Conservation (phyloP, 306 rosid species). For the Phaseolus lunatus region DNA sequence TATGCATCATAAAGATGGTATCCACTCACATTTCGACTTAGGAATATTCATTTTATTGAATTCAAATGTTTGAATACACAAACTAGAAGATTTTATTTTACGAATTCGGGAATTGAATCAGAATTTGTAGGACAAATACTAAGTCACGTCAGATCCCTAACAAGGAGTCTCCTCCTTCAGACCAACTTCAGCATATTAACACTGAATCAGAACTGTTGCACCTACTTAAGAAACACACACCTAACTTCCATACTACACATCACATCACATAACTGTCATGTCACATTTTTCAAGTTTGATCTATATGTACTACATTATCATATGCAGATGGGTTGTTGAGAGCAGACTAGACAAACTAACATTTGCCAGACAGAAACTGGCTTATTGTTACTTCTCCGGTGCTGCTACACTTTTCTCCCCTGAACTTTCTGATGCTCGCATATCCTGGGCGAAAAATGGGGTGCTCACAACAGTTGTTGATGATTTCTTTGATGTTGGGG, state of each 20-base stretch:
- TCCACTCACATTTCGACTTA: constrained; percentile 16
- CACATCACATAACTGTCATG: constrained; percentile 8
- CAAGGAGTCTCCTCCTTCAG: neutral
- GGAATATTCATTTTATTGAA: neutral
- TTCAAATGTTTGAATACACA: neutral
- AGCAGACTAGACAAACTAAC: constrained; percentile 72
- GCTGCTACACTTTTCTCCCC: constrained; percentile 70
- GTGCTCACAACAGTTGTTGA: constrained; percentile 84
- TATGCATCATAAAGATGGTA: neutral
- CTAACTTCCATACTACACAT: neutral
- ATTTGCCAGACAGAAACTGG: constrained; percentile 83
- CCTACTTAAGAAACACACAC: neutral
- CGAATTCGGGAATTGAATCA: neutral
- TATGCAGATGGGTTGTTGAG: constrained; percentile 75
- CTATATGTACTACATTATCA: constrained; percentile 2
- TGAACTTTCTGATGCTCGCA: constrained; percentile 78
- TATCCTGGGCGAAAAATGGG: constrained; percentile 82
- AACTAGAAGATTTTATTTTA: neutral
- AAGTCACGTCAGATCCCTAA: neutral
- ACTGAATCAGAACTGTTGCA: neutral
- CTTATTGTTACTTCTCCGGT: constrained; percentile 75
- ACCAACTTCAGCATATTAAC: neutral
- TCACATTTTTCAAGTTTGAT: constrained; percentile 26
- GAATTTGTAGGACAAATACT: neutral
- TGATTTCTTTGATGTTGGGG: constrained; percentile 84